These are phyloP conservation scores for Euphorbia celastroides DNA, from an alignment of 441 rosid genomes.

Conservation along the genomic window DNA sequence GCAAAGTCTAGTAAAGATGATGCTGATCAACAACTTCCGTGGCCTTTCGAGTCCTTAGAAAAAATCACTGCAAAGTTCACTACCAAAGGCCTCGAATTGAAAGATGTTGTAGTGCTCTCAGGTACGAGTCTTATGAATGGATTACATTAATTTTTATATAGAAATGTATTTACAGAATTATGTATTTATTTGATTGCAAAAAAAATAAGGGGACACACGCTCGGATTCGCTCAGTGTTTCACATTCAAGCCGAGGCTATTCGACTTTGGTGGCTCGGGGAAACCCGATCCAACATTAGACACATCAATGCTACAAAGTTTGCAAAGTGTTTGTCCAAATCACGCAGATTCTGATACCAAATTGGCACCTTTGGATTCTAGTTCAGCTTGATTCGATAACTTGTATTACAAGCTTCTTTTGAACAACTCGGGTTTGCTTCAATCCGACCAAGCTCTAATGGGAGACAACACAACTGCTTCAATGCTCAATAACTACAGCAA, in stretches of 20 bases:
- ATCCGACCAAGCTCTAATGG: constrained; percentile 66
- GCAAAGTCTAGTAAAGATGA: constrained; percentile 35
- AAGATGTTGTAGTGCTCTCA: constrained; percentile 67
- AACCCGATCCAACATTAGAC: constrained; percentile 52
- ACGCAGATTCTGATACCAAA: constrained; percentile 37
- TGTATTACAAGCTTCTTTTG: constrained; percentile 40
- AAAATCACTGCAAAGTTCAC: constrained; percentile 56
- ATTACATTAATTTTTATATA: neutral
- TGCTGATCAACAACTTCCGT: constrained; percentile 50
- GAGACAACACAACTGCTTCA: constrained; percentile 38
- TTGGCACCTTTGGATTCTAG: constrained; percentile 47
- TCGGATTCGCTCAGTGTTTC: constrained; percentile 69
- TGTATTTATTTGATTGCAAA: neutral
- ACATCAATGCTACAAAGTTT: constrained; percentile 38
- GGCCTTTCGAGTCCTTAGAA: constrained; percentile 49
- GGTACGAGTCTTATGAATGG: constrained; percentile 33
- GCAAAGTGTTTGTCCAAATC: constrained; percentile 43
- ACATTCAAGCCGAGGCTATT: constrained; percentile 62
- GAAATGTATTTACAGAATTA: neutral
- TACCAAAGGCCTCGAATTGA: constrained; percentile 50
- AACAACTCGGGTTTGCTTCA: constrained; percentile 51
- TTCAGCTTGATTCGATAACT: constrained; percentile 40
- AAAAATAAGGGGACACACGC: constrained; percentile 50
- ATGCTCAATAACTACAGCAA: constrained; percentile 48
- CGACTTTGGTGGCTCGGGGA: constrained; percentile 45